Evolutionary conservation across 2,329 filamentous ascomycete species (phyloP).

Genomic region (Talaromyces islandicus): DNA sequence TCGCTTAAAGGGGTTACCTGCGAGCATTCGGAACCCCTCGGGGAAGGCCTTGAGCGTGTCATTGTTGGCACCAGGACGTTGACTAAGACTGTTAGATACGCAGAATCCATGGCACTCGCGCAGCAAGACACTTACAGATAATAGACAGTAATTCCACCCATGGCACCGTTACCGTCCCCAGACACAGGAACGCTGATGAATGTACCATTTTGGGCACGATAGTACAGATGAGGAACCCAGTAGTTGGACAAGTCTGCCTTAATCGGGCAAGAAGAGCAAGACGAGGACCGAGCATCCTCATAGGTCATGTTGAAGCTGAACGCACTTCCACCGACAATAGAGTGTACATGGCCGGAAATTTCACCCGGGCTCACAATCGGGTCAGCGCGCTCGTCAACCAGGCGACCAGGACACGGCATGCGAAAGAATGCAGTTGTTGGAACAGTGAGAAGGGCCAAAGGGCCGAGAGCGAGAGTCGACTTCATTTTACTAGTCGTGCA

Average conservation of each 20-base stretch:
- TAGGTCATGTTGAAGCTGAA: slow-evolving; percentile 57
- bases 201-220: slow-evolving; percentile 61
- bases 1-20: slow-evolving; percentile 63
- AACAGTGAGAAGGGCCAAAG: slow-evolving; percentile 1
- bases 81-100: background rate
- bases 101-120: background rate
- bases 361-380: slow-evolving; percentile 62
- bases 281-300: slow-evolving; percentile 53
- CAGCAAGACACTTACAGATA: slow-evolving; percentile 55
- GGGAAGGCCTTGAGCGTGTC: slow-evolving; percentile 67
- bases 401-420: slow-evolving; percentile 70
- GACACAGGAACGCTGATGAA: slow-evolving; percentile 57
- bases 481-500: background rate
- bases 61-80: slow-evolving; percentile 48
- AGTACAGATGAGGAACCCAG: slow-evolving; percentile 77
- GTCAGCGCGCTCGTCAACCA: slow-evolving; percentile 68
- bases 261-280: slow-evolving; percentile 77
- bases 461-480: slow-evolving; percentile 1
- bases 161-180: slow-evolving; percentile 42
- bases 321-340: slow-evolving; percentile 67
- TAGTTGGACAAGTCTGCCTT: slow-evolving; percentile 78
- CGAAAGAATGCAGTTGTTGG: slow-evolving; percentile 62
- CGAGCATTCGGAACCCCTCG: slow-evolving; percentile 71
- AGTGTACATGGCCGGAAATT: slow-evolving; percentile 63
- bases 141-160: slow-evolving; percentile 86